phyloP scores from a whole-genome alignment of 2,329 filamentous ascomycete species.

The Hypoxylon sp. region DNA sequence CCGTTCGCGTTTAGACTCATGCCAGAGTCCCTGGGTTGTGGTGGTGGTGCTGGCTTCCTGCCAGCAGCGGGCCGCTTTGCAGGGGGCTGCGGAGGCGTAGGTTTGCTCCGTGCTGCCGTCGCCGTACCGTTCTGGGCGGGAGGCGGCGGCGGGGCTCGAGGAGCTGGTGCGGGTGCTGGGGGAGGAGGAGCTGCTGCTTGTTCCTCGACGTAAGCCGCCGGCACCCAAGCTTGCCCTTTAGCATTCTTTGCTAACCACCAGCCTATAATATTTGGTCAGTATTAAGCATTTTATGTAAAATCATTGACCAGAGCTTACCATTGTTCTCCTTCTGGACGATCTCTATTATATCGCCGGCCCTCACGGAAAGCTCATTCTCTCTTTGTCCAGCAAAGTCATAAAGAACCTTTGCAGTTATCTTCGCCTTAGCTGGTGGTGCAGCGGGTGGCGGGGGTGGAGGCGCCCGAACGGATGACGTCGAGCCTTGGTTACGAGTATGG shows the following conservation, averaged over 20 bases:
- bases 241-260: slow-evolving; percentile 94
- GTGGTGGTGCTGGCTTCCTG: slow-evolving; percentile 78
- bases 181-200: slow-evolving; percentile 72
- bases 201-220: slow-evolving; percentile 94
- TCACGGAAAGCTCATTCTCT: slow-evolving; percentile 86
- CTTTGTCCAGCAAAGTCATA: slow-evolving; percentile 92
- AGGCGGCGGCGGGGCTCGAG: slow-evolving; percentile 76
- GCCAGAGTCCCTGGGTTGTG: slow-evolving; percentile 79
- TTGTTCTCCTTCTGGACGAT: slow-evolving; percentile 96
- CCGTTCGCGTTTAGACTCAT: slow-evolving; percentile 74
- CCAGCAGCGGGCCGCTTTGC: slow-evolving; percentile 81
- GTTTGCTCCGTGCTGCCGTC: slow-evolving; percentile 70
- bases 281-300: background rate
- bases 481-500: slow-evolving; percentile 70
- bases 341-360: slow-evolving; percentile 84
- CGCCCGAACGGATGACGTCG: slow-evolving; percentile 65
- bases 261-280: slow-evolving; percentile 69
- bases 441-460: slow-evolving; percentile 77
- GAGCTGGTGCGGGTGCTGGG: slow-evolving; percentile 72
- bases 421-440: slow-evolving; percentile 73
- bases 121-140: slow-evolving; percentile 62
- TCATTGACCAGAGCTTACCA: slow-evolving; percentile 69
- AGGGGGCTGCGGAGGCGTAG: slow-evolving; percentile 82
- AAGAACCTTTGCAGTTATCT: slow-evolving; percentile 87
- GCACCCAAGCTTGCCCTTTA: slow-evolving; percentile 88